Base-by-base conservation (phyloP, 2,329 filamentous ascomycete genomes). In the Magnaporthiopsis rhizophila region DNA sequence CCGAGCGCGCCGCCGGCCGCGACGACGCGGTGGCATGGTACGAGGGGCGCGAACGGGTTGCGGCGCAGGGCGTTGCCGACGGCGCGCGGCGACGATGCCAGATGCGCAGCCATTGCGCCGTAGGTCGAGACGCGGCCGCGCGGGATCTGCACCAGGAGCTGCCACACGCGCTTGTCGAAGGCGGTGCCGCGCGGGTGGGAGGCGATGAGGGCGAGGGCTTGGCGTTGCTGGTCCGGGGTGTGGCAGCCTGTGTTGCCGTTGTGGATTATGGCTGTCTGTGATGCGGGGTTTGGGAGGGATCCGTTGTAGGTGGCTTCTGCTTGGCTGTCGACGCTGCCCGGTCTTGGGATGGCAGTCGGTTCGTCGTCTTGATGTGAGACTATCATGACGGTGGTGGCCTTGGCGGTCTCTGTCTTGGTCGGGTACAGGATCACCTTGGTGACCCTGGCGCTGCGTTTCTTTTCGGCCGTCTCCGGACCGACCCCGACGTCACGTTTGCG, bases 21-120 rank as follows among this genome's bases (percentile, higher is more conserved):
- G 60, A 96, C 84, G 28, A 94, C 89, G 12, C 92, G 83, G 75
- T 96, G 91, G 67, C 91, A 96, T 1, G 91, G 92, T 5, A 94
- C 89, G 45, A 85, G 82, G 0, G 92, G 91, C 18, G 92, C 91
- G 70, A 94, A 96, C 0, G 91, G 91, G 72, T 96, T 96, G 12
- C 83, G 79, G 24, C 89, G 83, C 71, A 96, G 80, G 1, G 90
- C 90, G 65, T 90, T 91, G 21, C 91, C 91, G 6, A 95, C 85
- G 0, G 91, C 91, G 58, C 91, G 82, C 1, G 91, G 89, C 3
- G 89, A 91, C 28, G 89, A 91, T 13, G 79, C 74, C 21, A 94
- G 81, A 65, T 89, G 83, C 11, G 80, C 80, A 0, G 92, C 86
- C 63, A 96, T 79, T 1, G 88, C 80, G 3, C 84, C 88, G 76